Percentiles rank a stretch among this genome's conserved stretches.
phyloP scores from a whole-genome alignment of 257 asterid genomes.

The Cinchona pubescens region DNA sequence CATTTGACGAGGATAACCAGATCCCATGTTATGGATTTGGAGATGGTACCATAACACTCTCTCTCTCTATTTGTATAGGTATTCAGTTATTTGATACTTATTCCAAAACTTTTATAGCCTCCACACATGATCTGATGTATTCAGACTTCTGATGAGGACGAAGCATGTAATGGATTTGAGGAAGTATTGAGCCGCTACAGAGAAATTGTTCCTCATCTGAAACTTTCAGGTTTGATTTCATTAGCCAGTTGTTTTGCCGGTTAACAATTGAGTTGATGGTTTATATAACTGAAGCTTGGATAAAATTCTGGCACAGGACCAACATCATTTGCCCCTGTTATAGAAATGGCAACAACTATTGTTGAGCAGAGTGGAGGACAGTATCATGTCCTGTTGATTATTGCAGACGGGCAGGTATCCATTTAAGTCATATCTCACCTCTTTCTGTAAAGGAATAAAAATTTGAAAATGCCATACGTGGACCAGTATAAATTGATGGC shows the following conservation, averaged over 20 bases:
- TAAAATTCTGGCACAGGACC: slow-evolving; percentile 54
- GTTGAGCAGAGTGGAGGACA: slow-evolving; percentile 93
- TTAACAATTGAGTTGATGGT: background rate
- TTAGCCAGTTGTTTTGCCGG: background rate
- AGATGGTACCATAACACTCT: slow-evolving; percentile 58
- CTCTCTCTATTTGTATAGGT: slow-evolving; percentile 16
- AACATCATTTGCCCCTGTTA: slow-evolving; percentile 82
- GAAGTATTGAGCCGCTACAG: slow-evolving; percentile 80
- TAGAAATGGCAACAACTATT: slow-evolving; percentile 84
- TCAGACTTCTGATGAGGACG: slow-evolving; percentile 80
- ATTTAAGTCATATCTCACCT: background rate
- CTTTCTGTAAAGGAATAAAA: background rate
- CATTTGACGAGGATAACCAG: slow-evolving; percentile 86
- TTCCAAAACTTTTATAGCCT: too few relatives aligned
- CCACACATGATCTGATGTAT: slow-evolving; percentile 98
- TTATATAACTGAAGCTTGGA: background rate
- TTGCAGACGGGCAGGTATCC: slow-evolving; percentile 89
- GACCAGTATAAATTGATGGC: background rate
- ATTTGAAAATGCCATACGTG: background rate
- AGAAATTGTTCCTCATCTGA: slow-evolving; percentile 82
- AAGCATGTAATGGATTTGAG: slow-evolving; percentile 88
- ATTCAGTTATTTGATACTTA: too few relatives aligned
- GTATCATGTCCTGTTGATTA: slow-evolving; percentile 80
- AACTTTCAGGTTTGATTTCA: slow-evolving; percentile 63
- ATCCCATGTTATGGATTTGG: slow-evolving; percentile 95